Percentiles rank a stretch among this genome's conserved stretches.
Conservation (phyloP, 768 basidiomycete genomes). For the Kwoniella botswanensis region DNA sequence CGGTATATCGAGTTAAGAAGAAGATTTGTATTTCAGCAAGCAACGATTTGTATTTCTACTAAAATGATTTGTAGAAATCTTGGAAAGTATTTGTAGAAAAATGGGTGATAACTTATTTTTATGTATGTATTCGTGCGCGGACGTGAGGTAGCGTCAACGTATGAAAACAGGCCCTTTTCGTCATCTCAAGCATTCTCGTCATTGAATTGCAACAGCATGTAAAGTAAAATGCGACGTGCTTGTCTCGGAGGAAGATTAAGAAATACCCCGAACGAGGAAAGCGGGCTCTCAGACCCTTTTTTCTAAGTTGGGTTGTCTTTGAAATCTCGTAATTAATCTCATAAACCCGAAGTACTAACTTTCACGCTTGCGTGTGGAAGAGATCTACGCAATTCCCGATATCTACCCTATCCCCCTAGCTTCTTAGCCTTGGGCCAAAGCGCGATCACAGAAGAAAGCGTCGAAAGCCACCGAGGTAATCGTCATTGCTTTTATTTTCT, state of each 20-base stretch:
- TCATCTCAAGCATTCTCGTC: neutral
- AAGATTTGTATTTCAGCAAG: slow-evolving; percentile 2
- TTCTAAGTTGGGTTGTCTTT: neutral
- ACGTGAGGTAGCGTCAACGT: neutral
- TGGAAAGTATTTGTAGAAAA: neutral
- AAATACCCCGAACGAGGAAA: slow-evolving; percentile 12
- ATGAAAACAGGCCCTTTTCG: neutral
- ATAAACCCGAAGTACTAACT: slow-evolving; percentile 12
- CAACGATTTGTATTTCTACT: slow-evolving; percentile 1
- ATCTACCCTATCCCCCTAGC: neutral
- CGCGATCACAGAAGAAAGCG: neutral
- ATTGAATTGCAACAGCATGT: neutral
- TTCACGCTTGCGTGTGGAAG: no score
- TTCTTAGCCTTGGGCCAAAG: neutral
- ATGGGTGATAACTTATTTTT: neutral
- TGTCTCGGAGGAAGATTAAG: slow-evolving; percentile 8
- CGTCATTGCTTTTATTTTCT: neutral
- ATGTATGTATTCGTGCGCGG: neutral
- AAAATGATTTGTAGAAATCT: neutral
- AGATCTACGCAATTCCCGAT: neutral
- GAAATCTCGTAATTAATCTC: slow-evolving; percentile 9
- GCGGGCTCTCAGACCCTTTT: slow-evolving; percentile 15
- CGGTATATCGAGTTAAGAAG: neutral
- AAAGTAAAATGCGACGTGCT: neutral
- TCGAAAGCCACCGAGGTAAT: neutral